A percentile compares a stretch with the other conserved stretches of the same genome.
phyloP scores from a whole-genome alignment of 1,284 basidiomycete genomes.

The Sporisorium scitamineum region DNA sequence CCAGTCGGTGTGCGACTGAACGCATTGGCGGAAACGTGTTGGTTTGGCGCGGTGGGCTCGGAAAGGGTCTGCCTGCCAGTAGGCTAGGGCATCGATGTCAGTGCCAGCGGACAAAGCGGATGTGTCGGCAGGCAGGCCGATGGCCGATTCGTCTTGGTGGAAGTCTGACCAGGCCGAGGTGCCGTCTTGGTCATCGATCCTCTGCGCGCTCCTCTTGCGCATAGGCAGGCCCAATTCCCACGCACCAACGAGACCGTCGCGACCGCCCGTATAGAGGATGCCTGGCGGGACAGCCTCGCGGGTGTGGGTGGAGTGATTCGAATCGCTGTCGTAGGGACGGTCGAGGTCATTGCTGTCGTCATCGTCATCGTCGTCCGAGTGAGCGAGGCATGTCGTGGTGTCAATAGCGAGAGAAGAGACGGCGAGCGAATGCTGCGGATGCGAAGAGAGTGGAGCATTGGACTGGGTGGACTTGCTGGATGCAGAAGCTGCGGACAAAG shows the following conservation, averaged over 20 bases:
- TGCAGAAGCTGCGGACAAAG: conserved; percentile 9
- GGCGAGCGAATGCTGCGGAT: conserved; percentile 63
- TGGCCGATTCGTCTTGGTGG: conserved; percentile 19
- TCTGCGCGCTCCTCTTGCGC: conserved; percentile 63
- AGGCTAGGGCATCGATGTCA: conserved; percentile 19
- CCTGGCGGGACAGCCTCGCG: conserved; percentile 76
- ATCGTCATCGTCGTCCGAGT: conserved; percentile 10
- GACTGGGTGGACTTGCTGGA: conserved; percentile 21
- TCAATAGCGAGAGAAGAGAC: conserved; percentile 65
- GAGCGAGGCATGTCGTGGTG: conserved; percentile 49
- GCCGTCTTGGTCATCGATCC: conserved; percentile 12
- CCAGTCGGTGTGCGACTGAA: conserved; percentile 80
- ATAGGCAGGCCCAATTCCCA: conserved; percentile 88
- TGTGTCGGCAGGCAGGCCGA: conserved; percentile 30
- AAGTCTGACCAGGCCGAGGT: conserved; percentile 10
- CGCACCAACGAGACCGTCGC: conserved; percentile 89
- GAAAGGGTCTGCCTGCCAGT: conserved; percentile 51
- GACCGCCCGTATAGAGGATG: conserved; percentile 90
- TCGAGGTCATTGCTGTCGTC: neutral
- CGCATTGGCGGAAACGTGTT: conserved; percentile 55
- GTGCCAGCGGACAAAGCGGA: conserved; percentile 15
- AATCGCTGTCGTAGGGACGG: conserved; percentile 1
- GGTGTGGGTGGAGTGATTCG: neutral
- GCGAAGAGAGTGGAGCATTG: conserved; percentile 22
- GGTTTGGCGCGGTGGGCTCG: conserved; percentile 27